Base-by-base conservation (phyloP, 2,329 filamentous ascomycete genomes). In the Bipolaris zeicola region DNA sequence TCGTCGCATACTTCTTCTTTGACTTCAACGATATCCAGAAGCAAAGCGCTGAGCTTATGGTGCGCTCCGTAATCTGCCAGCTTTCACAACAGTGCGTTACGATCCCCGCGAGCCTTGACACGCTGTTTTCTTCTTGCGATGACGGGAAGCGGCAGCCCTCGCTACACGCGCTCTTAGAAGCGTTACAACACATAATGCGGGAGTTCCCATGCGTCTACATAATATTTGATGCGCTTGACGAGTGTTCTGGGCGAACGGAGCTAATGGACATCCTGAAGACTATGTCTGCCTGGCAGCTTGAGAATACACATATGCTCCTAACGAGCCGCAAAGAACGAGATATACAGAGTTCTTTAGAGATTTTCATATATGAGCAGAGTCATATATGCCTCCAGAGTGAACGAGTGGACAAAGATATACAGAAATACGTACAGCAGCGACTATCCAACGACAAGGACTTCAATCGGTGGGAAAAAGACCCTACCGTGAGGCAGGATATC, bases 1-100 rank as follows among this genome's bases (percentile, higher is more conserved):
- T 62, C 8, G 55, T 50, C 1, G 60, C 57, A 8, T 70, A 71
- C 53, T 74, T 72, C 50, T 72, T 58, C 57, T 73, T 74, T 38
- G 62, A 70, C 50, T 80, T 80, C 63, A 78, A 69, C 7, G 70
- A 80, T 46, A 38, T 6, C 0, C 46, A 68, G 31, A 80, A 79
- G 47, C 76, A 78, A 52, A 34, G 59, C 0, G 42, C 71, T 4
- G 69, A 75, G 13, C 59, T 66, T 0, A 72, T 78, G 66, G 10
- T 80, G 1, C 70, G 73, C 16, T 79, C 77, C 8, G 58, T 81
- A 3, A 43, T 79, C 7, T 56, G 41, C 14, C 78, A 80, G 51
- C 61, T 79, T 2, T 69, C 67, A 39, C 41, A 62, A 18, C 62
- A 64, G 11, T 57, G 46, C 5, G 31, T 41, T 6, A 51, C 42